Evolutionary conservation across 306 rosid species (phyloP).

Genomic region (Cicer pinnatifidum): DNA sequence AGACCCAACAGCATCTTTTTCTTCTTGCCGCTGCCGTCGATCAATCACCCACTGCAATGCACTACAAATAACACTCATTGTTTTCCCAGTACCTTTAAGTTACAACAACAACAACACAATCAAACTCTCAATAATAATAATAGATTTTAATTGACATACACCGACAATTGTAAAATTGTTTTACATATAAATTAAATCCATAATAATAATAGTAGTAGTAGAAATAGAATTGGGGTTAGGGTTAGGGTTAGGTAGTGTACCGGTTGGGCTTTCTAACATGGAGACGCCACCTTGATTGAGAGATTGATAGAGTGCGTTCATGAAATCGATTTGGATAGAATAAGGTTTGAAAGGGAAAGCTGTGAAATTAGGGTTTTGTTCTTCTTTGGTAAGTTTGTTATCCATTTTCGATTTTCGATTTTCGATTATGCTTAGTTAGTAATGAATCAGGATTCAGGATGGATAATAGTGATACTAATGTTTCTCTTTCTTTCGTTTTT

Average conservation of each 20-base stretch:
- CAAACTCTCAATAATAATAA: background rate
- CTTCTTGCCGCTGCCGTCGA: conserved; percentile 51
- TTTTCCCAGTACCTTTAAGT: conserved; percentile 84
- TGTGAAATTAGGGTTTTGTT: conserved; percentile 53
- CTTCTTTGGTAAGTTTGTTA: conserved; percentile 42
- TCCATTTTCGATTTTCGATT: conserved; percentile 38
- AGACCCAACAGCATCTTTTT: conserved; percentile 31
- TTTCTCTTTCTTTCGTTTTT: background rate
- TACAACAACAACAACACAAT: conserved; percentile 13
- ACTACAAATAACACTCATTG: conserved; percentile 86
- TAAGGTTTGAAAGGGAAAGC: conserved; percentile 86
- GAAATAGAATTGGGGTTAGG: too few relatives aligned
- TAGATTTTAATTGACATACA: too few relatives aligned
- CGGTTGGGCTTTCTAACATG: conserved; percentile 93
- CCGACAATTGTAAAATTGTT: too few relatives aligned
- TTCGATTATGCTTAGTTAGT: background rate
- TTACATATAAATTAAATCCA: too few relatives aligned
- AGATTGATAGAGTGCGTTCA: conserved; percentile 74
- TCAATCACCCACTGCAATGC: conserved; percentile 91
- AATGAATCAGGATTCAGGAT: background rate
- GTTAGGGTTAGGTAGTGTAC: conserved; percentile 23
- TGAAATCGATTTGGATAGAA: conserved; percentile 83
- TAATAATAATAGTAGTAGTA: too few relatives aligned
- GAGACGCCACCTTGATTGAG: conserved; percentile 82
- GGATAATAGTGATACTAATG: background rate